Percentiles rank a stretch among this genome's conserved stretches.
Evolutionary conservation across 768 basidiomycete genomes (phyloP).

Genomic region (Mycena chlorophos): DNA sequence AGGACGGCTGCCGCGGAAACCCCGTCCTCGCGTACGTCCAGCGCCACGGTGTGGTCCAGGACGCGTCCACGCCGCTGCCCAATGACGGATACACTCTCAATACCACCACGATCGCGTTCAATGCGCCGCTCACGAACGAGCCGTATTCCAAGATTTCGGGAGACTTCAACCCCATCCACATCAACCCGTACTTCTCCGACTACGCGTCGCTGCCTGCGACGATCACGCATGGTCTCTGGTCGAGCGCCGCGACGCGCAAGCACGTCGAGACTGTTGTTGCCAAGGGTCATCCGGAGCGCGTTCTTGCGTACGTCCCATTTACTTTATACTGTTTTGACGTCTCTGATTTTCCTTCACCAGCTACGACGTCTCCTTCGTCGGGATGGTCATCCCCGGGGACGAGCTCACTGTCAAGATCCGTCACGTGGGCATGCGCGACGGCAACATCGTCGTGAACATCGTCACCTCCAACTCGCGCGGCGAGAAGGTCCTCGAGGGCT

Average conservation of each 20-base stretch:
- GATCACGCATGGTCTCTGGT: constrained; percentile 98
- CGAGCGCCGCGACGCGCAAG: constrained; percentile 89
- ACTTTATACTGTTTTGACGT: constrained; percentile 5
- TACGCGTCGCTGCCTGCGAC: constrained; percentile 92
- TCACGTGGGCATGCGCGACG: constrained; percentile 89
- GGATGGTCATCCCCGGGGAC: constrained; percentile 94
- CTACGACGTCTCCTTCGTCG: constrained; percentile 93
- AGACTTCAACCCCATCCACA: constrained; percentile 98
- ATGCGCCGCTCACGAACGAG: constrained; percentile 87
- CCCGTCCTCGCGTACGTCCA: constrained; percentile 91
- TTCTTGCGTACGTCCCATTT: constrained; percentile 67
- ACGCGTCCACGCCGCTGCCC: constrained; percentile 72
- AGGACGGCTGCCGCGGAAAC: constrained; percentile 88
- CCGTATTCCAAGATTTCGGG: constrained; percentile 95
- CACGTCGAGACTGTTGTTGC: constrained; percentile 94
- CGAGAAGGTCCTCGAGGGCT: constrained; percentile 90
- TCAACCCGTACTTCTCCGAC: constrained; percentile 97
- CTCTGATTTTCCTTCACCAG: constrained; percentile 39
- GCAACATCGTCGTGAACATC: constrained; percentile 89
- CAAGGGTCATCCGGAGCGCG: constrained; percentile 88
- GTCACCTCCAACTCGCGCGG: constrained; percentile 82
- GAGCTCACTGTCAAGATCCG: constrained; percentile 83
- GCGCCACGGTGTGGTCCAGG: constrained; percentile 83
- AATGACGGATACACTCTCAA: constrained; percentile 84
- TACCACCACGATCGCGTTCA: constrained; percentile 66